Base-by-base conservation (phyloP, 2,329 filamentous ascomycete genomes). In the Acephala macrosclerotiorum region DNA sequence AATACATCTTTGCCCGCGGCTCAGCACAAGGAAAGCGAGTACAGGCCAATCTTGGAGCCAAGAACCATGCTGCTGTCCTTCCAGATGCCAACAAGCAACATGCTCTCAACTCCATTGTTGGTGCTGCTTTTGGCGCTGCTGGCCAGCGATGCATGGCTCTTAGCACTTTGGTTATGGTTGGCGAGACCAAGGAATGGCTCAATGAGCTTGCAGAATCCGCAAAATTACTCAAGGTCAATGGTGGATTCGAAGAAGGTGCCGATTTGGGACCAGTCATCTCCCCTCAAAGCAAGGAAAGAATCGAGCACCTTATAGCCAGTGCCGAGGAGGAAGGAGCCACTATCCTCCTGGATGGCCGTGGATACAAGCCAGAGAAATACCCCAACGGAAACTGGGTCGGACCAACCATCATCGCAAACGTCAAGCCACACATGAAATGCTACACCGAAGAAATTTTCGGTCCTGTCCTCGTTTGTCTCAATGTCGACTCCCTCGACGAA, bases 31-130 rank as follows among this genome's bases (percentile, higher is more conserved):
- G 93, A 75, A 96, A 96, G 86, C 90, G 92, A 74, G 91, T 94
- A 36, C 93, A 96, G 81, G 92, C 92, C 77, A 96, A 96, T 80
- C 81, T 96, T 68, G 93, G 92, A 47, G 92, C 92, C 71, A 96
- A 96, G 86, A 96, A 96, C 84, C 92, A 96, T 78, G 92, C 92
- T 33, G 91, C 91, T 61, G 89, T 96, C 35, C 86, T 95, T 67
- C 92, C 92, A 20, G 92, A 96, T 82, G 91, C 89, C 83, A 94
- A 96, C 84, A 95, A 94, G 86, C 94, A 96, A 83, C 91, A 94
- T 74, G 92, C 93, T 71, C 82, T 96, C 74, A 96, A 95, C 81
- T 90, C 91, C 51, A 92, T 96, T 70, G 87, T 92, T 4, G 93
- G 92, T 70, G 92, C 93, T 38, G 92, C 93, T 25, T 96, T 96